Base-by-base conservation (phyloP, 164 flowering plant genomes). In the Chloranthus sessilifolius region DNA sequence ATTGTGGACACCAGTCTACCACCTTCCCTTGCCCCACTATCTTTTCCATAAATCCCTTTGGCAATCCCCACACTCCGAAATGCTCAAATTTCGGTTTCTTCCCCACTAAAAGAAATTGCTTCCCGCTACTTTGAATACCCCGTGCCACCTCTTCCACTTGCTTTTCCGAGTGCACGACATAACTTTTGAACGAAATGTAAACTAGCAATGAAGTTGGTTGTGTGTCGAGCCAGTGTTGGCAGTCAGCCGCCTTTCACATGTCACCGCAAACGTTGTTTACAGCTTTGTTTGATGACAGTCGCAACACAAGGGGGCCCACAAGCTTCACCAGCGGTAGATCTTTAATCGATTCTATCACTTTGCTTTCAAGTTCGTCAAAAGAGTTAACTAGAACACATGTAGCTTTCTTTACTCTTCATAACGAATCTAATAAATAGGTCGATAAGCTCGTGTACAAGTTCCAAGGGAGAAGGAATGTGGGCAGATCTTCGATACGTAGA, bases 1-100 rank as follows among this genome's bases (percentile, higher is more conserved):
- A 38, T 37, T 76, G 78, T 2, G 62, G 42, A 31, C 69, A 67
- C 78, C 78, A 76, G 1, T 58, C 26, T 26, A 70, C 74, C 25
- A 76, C 62, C 68, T 22, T 39, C 24, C 75, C 77, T 17, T 58
- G 29, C 21, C 9, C 23, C 0, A 1, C 4, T 26, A 8, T 26
- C 34, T 15, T 34, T 24, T n/a, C 40, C 53, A 7, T 1, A 28
- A 49, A 35, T n/a, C 20, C 41, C 19, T 34, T 21, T 31, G n/a
- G 31, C 4, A 21, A 23, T 20, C 12, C 64, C 17, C 1, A 5
- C 7, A 8, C 37, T 21, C 23, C 3, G 7, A 12, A 33, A 5
- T 54, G 29, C 21, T 34, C 47, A 0, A 8, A n/a, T 39, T 21
- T 1, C 11, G 36, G 33, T n/a, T n/a, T n/a, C 47, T 57, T 35